Conservation (phyloP, 2,329 filamentous ascomycete genomes). For the Cercospora citrullina region DNA sequence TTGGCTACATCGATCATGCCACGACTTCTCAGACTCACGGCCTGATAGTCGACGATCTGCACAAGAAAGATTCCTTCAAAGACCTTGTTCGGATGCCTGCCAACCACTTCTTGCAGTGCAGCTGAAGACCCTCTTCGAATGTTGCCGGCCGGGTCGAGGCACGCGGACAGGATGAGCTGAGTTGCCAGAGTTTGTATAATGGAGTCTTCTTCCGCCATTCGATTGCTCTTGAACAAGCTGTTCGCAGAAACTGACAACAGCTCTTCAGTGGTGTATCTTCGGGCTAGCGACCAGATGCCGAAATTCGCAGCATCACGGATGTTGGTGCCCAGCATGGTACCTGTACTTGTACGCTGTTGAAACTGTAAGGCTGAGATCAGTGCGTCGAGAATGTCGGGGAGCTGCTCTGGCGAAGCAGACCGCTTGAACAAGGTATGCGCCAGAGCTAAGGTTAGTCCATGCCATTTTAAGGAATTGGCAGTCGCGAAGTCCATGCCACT, state of each 20-base stretch:
- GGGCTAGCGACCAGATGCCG: conserved; percentile 87
- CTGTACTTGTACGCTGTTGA: conserved; percentile 81
- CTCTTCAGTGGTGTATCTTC: conserved; percentile 80
- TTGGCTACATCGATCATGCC: conserved; percentile 77
- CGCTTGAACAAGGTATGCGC: conserved; percentile 83
- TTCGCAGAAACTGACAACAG: conserved; percentile 61
- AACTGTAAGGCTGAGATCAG: conserved; percentile 80
- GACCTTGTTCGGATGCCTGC: conserved; percentile 84
- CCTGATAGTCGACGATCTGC: conserved; percentile 88
- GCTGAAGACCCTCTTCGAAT: conserved; percentile 91
- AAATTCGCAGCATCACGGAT: conserved; percentile 96
- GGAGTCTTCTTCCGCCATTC: conserved; percentile 11
- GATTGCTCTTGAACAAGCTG: conserved; percentile 20
- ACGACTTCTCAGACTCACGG: conserved; percentile 81
- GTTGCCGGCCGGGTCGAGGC: conserved; percentile 86
- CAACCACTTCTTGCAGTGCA: conserved; percentile 89
- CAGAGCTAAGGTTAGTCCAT: conserved; percentile 84
- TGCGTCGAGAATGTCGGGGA: conserved; percentile 73
- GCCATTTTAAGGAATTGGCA: conserved; percentile 84
- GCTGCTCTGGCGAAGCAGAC: conserved; percentile 69
- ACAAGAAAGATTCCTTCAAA: conserved; percentile 80
- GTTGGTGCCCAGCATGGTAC: conserved; percentile 82
- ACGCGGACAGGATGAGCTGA: conserved; percentile 77
- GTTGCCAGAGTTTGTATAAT: conserved; percentile 69
- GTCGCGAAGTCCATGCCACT: conserved; percentile 63